A percentile compares a stretch with the other conserved stretches of the same genome.
phyloP scores from a whole-genome alignment of 495 filamentous ascomycete species.

The Penicillium dipodomyicola region DNA sequence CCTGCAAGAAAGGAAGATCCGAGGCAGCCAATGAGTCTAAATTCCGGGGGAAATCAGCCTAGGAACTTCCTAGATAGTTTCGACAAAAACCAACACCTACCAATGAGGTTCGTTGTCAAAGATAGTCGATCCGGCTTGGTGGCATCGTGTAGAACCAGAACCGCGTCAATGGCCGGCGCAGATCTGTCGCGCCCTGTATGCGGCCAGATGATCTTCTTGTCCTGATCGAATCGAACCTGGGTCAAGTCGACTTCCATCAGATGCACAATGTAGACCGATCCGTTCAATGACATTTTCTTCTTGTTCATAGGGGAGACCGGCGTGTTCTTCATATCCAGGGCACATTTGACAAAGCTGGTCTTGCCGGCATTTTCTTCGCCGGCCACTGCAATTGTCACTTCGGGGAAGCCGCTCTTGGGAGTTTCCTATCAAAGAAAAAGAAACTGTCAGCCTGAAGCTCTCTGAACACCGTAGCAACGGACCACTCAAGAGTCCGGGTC shows the following conservation, averaged over 20 bases:
- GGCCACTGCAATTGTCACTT: conserved; percentile 83
- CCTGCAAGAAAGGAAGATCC: conserved; percentile 68
- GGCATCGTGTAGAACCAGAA: conserved; percentile 81
- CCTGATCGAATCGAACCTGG: conserved; percentile 44
- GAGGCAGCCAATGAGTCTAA: conserved; percentile 67
- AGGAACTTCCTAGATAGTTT: not conserved
- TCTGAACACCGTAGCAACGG: not conserved
- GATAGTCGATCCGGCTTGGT: conserved; percentile 68
- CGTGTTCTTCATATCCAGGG: conserved; percentile 63
- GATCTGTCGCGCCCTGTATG: conserved; percentile 61
- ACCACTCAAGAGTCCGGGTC: not conserved
- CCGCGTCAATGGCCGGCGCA: conserved; percentile 75
- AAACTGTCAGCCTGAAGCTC: conserved; percentile 19
- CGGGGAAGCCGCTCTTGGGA: conserved; percentile 31
- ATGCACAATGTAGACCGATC: conserved; percentile 71
- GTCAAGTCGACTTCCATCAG: conserved; percentile 68
- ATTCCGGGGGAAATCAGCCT: conserved; percentile 4
- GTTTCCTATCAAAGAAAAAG: conserved; percentile 21
- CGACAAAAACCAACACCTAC: conserved; percentile 26
- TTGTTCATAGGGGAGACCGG: conserved; percentile 57
- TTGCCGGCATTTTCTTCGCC: conserved; percentile 82
- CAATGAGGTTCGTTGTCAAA: conserved; percentile 63
- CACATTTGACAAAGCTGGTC: conserved; percentile 81
- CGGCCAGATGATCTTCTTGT: conserved; percentile 72
- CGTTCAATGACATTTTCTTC: conserved; percentile 75